Evolutionary conservation across 257 asterid species (phyloP).

Genomic region (Gentiana straminea): DNA sequence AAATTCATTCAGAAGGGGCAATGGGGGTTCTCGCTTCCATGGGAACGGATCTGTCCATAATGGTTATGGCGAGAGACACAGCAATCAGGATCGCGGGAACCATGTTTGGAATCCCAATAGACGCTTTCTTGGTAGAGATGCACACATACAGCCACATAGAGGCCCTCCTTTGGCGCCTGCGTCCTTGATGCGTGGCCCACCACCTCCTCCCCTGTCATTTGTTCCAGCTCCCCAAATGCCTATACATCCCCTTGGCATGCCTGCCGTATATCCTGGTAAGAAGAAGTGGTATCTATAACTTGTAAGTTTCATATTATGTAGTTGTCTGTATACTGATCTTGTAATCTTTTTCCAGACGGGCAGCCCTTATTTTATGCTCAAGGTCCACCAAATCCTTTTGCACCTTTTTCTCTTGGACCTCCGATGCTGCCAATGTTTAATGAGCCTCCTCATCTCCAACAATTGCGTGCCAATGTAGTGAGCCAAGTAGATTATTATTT

Average conservation of each 20-base stretch:
- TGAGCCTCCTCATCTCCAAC: constrained; percentile 42
- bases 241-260: constrained; percentile 34
- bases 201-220: constrained; percentile 29
- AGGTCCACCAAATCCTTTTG: constrained; percentile 43
- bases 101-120: constrained; percentile 41
- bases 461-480: constrained; percentile 37
- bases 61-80: constrained; percentile 47
- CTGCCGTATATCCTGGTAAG: constrained; percentile 55
- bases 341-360: constrained; percentile 35
- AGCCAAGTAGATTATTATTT: constrained; percentile 69
- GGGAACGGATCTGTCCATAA: constrained; percentile 49
- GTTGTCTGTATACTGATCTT: constrained; percentile 10
- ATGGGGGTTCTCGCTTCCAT: constrained; percentile 38
- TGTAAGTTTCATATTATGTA: neutral
- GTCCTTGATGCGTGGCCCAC: constrained; percentile 44
- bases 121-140: constrained; percentile 47
- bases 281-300: constrained; percentile 14
- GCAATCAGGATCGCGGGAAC: constrained; percentile 54
- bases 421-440: constrained; percentile 29
- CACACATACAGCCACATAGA: constrained; percentile 43
- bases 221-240: constrained; percentile 30
- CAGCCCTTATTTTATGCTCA: constrained; percentile 31
- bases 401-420: constrained; percentile 38
- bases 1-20: constrained; percentile 45
- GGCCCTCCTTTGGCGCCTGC: constrained; percentile 40